Percentiles rank a stretch among this genome's conserved stretches.
Evolutionary conservation across 495 filamentous ascomycete genomes (phyloP).

Genomic region (Letharia lupina): DNA sequence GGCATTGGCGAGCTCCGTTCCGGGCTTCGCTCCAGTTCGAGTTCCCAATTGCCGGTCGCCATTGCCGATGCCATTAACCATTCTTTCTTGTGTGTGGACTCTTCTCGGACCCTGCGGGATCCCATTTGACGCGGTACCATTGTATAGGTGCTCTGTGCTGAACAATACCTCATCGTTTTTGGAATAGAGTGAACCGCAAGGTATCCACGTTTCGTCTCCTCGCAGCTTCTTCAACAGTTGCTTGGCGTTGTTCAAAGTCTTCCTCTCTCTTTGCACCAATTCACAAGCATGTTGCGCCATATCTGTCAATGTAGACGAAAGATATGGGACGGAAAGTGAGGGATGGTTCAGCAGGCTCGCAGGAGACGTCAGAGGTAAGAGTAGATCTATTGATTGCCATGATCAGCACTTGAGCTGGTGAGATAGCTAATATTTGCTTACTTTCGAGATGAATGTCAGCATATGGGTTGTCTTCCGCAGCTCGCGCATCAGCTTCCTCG

Average conservation of each 20-base stretch:
- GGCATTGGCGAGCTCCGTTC: not conserved
- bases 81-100: not conserved
- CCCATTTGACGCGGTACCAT: constrained; percentile 1
- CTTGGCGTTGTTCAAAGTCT: constrained; percentile 65
- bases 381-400: constrained; percentile 50
- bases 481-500: constrained; percentile 61
- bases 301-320: constrained; percentile 68
- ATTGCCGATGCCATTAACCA: constrained; percentile 6
- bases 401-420: not conserved
- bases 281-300: constrained; percentile 59
- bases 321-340: constrained; percentile 73
- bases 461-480: constrained; percentile 75
- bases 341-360: constrained; percentile 80
- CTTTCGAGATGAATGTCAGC: constrained; percentile 73
- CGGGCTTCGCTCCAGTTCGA: not conserved
- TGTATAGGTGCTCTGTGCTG: constrained; percentile 20
- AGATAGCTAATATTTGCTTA: constrained; percentile 34
- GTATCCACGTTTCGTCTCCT: constrained; percentile 73
- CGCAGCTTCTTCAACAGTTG: constrained; percentile 67
- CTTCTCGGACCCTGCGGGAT: not conserved
- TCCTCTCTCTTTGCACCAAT: constrained; percentile 70
- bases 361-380: constrained; percentile 78
- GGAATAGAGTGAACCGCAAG: constrained; percentile 54
- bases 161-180: constrained; percentile 40
- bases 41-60: not conserved